Base-by-base conservation (phyloP, 768 basidiomycete species). In the Leucocoprinus leucothites region DNA sequence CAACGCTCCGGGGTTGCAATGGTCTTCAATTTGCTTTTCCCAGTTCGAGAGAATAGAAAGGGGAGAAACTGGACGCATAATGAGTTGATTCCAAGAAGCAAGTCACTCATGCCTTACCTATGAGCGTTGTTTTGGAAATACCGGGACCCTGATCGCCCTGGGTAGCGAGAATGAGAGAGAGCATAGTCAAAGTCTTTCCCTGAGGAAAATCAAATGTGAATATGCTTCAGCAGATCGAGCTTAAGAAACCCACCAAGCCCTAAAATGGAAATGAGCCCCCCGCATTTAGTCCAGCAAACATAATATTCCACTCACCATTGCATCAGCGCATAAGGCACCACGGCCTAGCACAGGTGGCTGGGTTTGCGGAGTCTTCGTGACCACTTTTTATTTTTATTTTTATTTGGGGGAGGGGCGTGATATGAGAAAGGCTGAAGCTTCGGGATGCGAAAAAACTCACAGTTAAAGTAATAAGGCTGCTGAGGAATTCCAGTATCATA, bases 111-210 rank as follows among this genome's bases (percentile, higher is more conserved):
- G 38, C 58, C 78, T 49, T 60, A 89, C 94, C 89, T 24, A 97
- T 88, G 28, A 97, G 78, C 0, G 94, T 95, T 40, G 82, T 71
- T 42, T 83, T 84, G 42, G 81, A 85, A 62, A 77, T 84, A 3
- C 76, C 79, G 1, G 65, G 56, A 1, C 83, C 76, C 11, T 79
- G 59, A 42, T 94, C 88, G 9, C 75, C 64, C 65, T 85, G 87
- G 1, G 94, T 94, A 1, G 89, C 84, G 24, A 94, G 68, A 38
- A 94, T 79, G 14, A 97, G 75, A 4, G 92, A 78, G 38, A 97
- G 72, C 81, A 94, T 92, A 0, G 91, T 93, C 40, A 97, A 73
- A 0, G 95, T 97, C 76, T 96, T 97, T 0, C 94, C 94, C 86
- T 87, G 6, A 40, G 44, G 3, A 21, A 31, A 9, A 22, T 1